These are phyloP conservation scores for Cyberlindnera petersonii DNA, from an alignment of 805 yeast species.

Conservation along the genomic window DNA sequence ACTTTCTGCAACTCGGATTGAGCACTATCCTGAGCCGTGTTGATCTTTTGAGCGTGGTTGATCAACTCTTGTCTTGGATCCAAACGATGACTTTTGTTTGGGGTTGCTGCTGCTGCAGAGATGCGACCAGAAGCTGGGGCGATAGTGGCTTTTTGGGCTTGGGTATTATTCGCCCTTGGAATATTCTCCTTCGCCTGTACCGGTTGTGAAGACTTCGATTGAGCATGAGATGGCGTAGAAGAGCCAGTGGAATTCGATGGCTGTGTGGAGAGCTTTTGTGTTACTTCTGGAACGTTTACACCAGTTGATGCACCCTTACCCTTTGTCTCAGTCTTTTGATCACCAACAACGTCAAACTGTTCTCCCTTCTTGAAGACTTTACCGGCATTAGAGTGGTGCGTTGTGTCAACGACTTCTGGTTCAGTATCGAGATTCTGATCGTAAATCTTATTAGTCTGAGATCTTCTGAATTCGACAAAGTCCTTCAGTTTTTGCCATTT, in stretches of 20 bases:
- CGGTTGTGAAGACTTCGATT: neutral
- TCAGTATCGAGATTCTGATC: conserved; percentile 13
- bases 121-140: conserved; percentile 7
- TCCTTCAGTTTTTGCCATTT: conserved; percentile 38
- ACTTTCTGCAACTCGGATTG: conserved; percentile 2
- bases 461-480: conserved; percentile 40
- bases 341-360: conserved; percentile 10
- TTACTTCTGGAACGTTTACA: conserved; percentile 1
- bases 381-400: conserved; percentile 3
- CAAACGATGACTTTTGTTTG: conserved; percentile 5
- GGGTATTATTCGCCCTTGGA: no score
- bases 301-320: conserved; percentile 1
- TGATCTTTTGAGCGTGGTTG: conserved; percentile 4
- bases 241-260: neutral
- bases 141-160: neutral
- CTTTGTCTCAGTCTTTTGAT: neutral
- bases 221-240: neutral
- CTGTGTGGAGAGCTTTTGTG: conserved; percentile 1
- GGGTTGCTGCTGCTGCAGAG: conserved; percentile 1
- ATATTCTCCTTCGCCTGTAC: no score
- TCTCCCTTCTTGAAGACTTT: conserved; percentile 7
- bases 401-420: conserved; percentile 5
- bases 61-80: conserved; percentile 12
- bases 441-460: conserved; percentile 29
- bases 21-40: neutral